A percentile compares a stretch with the other conserved stretches of the same genome.
phyloP scores from a whole-genome alignment of 495 filamentous ascomycete genomes.

The Hypoxylon crocopeplum region DNA sequence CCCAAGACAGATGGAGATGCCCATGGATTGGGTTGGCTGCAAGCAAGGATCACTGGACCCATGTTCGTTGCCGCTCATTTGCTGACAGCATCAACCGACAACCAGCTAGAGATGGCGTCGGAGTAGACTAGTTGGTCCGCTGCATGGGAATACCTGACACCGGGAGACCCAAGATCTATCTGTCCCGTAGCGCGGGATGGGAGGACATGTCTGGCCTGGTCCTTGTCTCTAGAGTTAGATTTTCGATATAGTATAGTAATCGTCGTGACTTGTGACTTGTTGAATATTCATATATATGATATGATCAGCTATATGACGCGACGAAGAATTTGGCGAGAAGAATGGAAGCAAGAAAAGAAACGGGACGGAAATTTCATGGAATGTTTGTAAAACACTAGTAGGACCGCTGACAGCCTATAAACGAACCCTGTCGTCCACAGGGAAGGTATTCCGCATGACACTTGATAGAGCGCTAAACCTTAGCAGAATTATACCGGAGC shows the following conservation, averaged over 20 bases:
- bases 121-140: slow-evolving; percentile 25
- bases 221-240: too few relatives aligned
- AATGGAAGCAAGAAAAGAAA: slow-evolving; percentile 25
- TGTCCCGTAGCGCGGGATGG: slow-evolving; percentile 10
- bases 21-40: slow-evolving; percentile 32
- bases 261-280: neutral
- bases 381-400: slow-evolving; percentile 24
- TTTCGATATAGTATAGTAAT: slow-evolving; percentile 3
- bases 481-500: too few relatives aligned
- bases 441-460: slow-evolving; percentile 22
- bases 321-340: slow-evolving; percentile 2
- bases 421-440: slow-evolving; percentile 2
- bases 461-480: slow-evolving; percentile 6
- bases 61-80: slow-evolving; percentile 31
- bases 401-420: neutral
- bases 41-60: slow-evolving; percentile 36
- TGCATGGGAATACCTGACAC: slow-evolving; percentile 20
- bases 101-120: slow-evolving; percentile 29
- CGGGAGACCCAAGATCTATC: slow-evolving; percentile 9
- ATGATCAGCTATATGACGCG: neutral
- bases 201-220: slow-evolving; percentile 3
- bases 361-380: slow-evolving; percentile 20
- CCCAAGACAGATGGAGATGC: neutral
- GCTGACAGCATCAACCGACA: slow-evolving; percentile 20
- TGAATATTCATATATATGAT: too few relatives aligned